A percentile compares a stretch with the other conserved stretches of the same genome.
These are phyloP conservation scores for Stachybotrys echinatus DNA, from an alignment of 2,329 filamentous ascomycete genomes.

Conservation along the genomic window DNA sequence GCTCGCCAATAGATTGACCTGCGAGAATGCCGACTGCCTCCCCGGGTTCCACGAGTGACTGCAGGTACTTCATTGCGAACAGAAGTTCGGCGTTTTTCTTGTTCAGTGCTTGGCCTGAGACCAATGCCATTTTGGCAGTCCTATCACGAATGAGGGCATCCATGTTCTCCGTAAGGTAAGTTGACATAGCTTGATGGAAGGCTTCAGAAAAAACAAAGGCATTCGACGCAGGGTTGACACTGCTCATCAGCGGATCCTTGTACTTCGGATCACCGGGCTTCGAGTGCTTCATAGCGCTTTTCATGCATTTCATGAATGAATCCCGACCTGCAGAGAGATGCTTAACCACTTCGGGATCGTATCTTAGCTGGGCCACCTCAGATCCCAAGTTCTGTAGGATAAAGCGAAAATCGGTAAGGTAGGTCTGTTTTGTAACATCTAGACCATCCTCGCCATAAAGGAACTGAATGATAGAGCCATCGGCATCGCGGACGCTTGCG, in stretches of 20 bases:
- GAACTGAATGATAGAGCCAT: slow-evolving; percentile 91
- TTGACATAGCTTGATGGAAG: slow-evolving; percentile 67
- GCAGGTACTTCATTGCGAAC: slow-evolving; percentile 87
- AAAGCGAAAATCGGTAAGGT: slow-evolving; percentile 86
- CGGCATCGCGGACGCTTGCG: slow-evolving; percentile 86
- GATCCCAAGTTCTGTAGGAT: slow-evolving; percentile 80
- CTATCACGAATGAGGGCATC: slow-evolving; percentile 51
- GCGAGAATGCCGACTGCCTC: slow-evolving; percentile 97
- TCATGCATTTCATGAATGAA: slow-evolving; percentile 70
- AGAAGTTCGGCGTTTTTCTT: slow-evolving; percentile 78
- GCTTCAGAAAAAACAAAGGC: slow-evolving; percentile 85
- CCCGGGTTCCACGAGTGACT: slow-evolving; percentile 86
- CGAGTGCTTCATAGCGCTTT: slow-evolving; percentile 71
- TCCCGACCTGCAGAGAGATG: slow-evolving; percentile 46
- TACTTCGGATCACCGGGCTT: slow-evolving; percentile 50
- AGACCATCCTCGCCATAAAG: slow-evolving; percentile 94
- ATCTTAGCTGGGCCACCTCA: slow-evolving; percentile 70
- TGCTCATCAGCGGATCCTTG: slow-evolving; percentile 69
- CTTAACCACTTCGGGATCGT: slow-evolving; percentile 45
- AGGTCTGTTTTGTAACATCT: slow-evolving; percentile 90
- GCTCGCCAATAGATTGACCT: slow-evolving; percentile 93
- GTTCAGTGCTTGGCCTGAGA: slow-evolving; percentile 32
- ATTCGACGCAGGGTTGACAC: slow-evolving; percentile 70
- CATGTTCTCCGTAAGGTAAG: slow-evolving; percentile 75
- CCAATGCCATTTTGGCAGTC: slow-evolving; percentile 29